Base-by-base conservation (phyloP, 805 yeast species). In the Candida andamanensis region DNA sequence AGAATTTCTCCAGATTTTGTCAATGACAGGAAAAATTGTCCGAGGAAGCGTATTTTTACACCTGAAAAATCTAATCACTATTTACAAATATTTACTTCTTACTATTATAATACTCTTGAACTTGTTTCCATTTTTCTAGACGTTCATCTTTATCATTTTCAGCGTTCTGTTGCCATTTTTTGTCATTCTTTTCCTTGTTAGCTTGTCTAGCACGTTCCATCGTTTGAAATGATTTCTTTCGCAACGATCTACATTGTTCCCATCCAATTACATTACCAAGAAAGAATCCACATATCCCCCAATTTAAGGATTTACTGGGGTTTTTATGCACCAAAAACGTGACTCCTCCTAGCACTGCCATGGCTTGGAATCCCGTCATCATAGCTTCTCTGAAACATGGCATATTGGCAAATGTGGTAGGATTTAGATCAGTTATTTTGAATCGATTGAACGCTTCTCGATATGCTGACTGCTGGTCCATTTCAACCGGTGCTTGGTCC, bases 361-460 rank as follows among this genome's bases (percentile, higher is more conserved):
- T 69, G 11, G 85, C 72, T 15, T 80, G 74, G 37, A 83, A 73
- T 6, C 94, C 94, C 1, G 86, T 68, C 33, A 84, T 55, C 42
- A 83, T 84, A 0, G 92, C 85, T 32, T 82, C 89, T 41, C 92
- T 60, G 49, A 84, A 81, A 49, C 94, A 84, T 2, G 94, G 92
- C 47, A 82, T 80, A 28, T 60, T 55, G 2, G 74, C 61, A 30
- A 79, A 59, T 25, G 67, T 69, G 5, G 63, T 64, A 5, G 77
- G 43, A 3, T 65, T 54, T 46, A 83, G 78, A 42, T 80, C 85
- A 0, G 69, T 58, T 15, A 58, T 28, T 15, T 64, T 54, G 9
- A 82, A 52, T 4, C 67, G 44, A 6, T 53, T 48, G 34, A 71
- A 52, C 0, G 77, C 80, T 60, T 56, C 54, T 29, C 32, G 25